phyloP scores from a whole-genome alignment of 2,329 filamentous ascomycete genomes.

The Aspergillus persii region DNA sequence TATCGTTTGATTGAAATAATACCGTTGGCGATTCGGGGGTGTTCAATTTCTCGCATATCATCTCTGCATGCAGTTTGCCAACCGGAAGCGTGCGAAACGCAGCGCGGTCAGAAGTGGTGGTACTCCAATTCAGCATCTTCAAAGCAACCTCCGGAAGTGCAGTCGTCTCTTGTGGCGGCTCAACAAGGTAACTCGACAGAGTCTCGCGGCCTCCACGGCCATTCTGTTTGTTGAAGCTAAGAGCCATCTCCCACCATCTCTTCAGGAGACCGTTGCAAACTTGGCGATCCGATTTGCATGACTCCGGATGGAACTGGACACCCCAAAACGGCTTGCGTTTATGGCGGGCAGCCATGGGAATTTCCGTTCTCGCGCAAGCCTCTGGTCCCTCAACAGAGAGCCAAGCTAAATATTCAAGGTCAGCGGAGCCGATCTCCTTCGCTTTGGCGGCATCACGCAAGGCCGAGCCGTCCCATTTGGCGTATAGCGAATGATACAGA shows the following conservation, averaged over 20 bases:
- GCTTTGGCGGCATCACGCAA: background rate
- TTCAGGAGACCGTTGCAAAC: slow-evolving; percentile 61
- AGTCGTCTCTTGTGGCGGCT: slow-evolving; percentile 13
- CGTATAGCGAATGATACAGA: slow-evolving; percentile 69
- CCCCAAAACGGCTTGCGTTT: slow-evolving; percentile 72
- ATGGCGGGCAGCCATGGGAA: slow-evolving; percentile 77
- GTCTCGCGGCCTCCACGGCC: slow-evolving; percentile 22
- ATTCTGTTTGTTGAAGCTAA: slow-evolving; percentile 56
- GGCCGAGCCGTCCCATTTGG: slow-evolving; percentile 36
- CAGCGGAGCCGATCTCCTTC: background rate
- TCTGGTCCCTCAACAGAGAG: slow-evolving; percentile 43
- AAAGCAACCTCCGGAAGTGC: slow-evolving; percentile 47
- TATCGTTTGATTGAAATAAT: slow-evolving; percentile 46
- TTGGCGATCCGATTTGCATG: slow-evolving; percentile 67
- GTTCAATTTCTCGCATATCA: slow-evolving; percentile 36
- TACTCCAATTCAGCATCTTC: slow-evolving; percentile 35
- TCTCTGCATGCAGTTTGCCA: slow-evolving; percentile 28
- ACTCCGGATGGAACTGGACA: slow-evolving; percentile 89
- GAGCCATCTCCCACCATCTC: slow-evolving; percentile 72
- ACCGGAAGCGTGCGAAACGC: slow-evolving; percentile 24
- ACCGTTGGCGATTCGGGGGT: slow-evolving; percentile 31
- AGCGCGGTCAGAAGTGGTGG: slow-evolving; percentile 26
- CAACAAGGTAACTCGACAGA: slow-evolving; percentile 20
- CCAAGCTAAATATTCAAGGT: slow-evolving; percentile 62
- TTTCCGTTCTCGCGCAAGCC: slow-evolving; percentile 34